Evolutionary conservation across 192 early-diverging fungal species (phyloP).

Genomic region (Coemansia sp.): DNA sequence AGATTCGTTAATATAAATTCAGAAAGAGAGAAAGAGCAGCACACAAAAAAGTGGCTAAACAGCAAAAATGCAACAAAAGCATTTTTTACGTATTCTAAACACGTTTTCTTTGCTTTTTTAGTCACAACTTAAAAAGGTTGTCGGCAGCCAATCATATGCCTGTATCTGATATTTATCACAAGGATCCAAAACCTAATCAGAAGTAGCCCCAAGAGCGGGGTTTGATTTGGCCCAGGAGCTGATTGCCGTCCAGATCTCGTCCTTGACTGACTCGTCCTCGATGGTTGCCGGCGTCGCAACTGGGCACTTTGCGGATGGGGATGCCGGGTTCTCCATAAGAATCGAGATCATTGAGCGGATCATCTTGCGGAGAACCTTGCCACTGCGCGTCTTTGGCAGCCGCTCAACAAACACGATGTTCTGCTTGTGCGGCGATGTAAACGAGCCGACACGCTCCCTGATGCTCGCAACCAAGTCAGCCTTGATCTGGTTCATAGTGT

Average conservation of each 20-base stretch:
- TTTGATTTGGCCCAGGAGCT: conserved; percentile 1
- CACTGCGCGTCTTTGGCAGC: conserved; percentile 83
- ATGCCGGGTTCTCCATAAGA: conserved; percentile 21
- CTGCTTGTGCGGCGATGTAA: conserved; percentile 72
- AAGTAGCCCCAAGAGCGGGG: not conserved
- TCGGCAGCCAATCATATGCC: not conserved
- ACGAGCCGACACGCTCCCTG: conserved; percentile 71
- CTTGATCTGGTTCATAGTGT: conserved; percentile 17
- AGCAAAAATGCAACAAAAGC: conserved; percentile 14
- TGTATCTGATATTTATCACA: not conserved
- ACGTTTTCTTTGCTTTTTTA: not conserved
- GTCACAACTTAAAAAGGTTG: not conserved
- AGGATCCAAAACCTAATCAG: not conserved
- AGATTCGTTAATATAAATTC: conserved; percentile 1
- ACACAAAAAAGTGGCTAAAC: not conserved
- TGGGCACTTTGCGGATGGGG: conserved; percentile 54
- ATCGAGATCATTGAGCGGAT: conserved; percentile 69
- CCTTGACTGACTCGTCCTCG: conserved; percentile 65
- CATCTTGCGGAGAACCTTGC: conserved; percentile 79
- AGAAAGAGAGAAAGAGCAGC: conserved; percentile 1
- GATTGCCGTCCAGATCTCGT: conserved; percentile 47
- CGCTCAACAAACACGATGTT: conserved; percentile 64
- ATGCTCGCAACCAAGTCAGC: conserved; percentile 62
- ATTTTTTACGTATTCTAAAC: not conserved
- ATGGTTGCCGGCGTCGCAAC: conserved; percentile 74